Base-by-base conservation (phyloP, 352 stramenopile species). In the Globisporangium cederbergense region DNA sequence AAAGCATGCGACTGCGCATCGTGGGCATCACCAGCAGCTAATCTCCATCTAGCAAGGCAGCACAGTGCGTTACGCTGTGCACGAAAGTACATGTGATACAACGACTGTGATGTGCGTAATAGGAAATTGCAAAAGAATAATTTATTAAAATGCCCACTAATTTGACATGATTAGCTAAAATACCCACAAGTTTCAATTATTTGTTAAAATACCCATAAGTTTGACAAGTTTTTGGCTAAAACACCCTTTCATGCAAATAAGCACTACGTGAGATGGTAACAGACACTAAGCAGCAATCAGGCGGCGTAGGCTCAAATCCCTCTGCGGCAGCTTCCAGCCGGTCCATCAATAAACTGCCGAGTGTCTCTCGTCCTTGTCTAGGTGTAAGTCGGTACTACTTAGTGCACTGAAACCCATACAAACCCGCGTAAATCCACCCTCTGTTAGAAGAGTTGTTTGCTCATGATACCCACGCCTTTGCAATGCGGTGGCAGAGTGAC, bases 1-100 rank as follows among this genome's bases (percentile, higher is more conserved):
- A 77, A 61, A 66, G 65, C 42, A 81, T 83, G 73, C 64, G 56
- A 18, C 40, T 86, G 10, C 66, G 76, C 42, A 61, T 83, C 20
- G 60, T 83, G 34, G 66, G 63, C 14, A 60, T 57, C 20, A 38
- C 13, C 13, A 54, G 11, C 25, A 30, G 25, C 46, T 51, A 22
- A 28, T 50, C 32, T 25, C 22, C 22, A 25, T 25, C 0, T 25
- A 25, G 22, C 22, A 25, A 25, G 22, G 22, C 22, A 25, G 22
- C 22, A 1, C 22, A 25, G 22, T 25, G 22, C 1, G 22, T 25
- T 25, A 25, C 22, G 22, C 22, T 25, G 22, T 25, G 22, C 22
- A 25, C 22, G 1, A 25, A 25, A 25, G 22, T 25, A 25, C 22
- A 25, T 25, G 22, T 1, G 22, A 25, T 1, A 25, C 22, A 25